These are phyloP conservation scores for Phytophthora pisi DNA, from an alignment of 352 stramenopile species.

Conservation along the genomic window DNA sequence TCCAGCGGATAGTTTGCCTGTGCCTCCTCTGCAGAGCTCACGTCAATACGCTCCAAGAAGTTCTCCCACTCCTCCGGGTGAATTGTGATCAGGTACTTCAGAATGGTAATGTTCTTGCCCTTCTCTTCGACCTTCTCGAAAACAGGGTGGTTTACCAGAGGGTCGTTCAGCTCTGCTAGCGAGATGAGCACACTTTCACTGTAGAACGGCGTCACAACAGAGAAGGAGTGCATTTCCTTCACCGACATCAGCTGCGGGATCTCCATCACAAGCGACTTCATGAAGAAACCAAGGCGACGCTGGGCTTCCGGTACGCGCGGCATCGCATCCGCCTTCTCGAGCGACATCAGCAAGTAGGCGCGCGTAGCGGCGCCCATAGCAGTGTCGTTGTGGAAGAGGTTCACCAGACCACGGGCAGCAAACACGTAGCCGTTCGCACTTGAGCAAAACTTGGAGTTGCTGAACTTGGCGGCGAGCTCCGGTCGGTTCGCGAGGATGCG, in stretches of 20 bases:
- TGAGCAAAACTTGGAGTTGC: slow-evolving; percentile 78
- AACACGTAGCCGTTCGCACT: slow-evolving; percentile 80
- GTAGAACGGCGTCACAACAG: slow-evolving; percentile 82
- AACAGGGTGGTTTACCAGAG: slow-evolving; percentile 71
- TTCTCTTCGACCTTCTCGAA: slow-evolving; percentile 78
- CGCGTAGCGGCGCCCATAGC: slow-evolving; percentile 81
- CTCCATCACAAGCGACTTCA: slow-evolving; percentile 82
- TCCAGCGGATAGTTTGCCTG: slow-evolving; percentile 68
- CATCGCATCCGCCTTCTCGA: slow-evolving; percentile 76
- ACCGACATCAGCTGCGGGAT: slow-evolving; percentile 74
- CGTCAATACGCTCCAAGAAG: slow-evolving; percentile 77
- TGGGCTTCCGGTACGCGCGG: slow-evolving; percentile 71
- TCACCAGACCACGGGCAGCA: slow-evolving; percentile 74
- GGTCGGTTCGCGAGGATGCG: slow-evolving; percentile 59
- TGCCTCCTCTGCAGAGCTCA: slow-evolving; percentile 66
- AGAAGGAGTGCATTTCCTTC: slow-evolving; percentile 86
- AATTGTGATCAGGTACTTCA: slow-evolving; percentile 83
- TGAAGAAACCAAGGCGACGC: slow-evolving; percentile 80
- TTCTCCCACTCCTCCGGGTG: slow-evolving; percentile 83
- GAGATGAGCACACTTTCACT: slow-evolving; percentile 74
- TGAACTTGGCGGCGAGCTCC: slow-evolving; percentile 67
- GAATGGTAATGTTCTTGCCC: slow-evolving; percentile 82
- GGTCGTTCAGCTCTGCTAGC: slow-evolving; percentile 66
- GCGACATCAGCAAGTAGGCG: slow-evolving; percentile 70
- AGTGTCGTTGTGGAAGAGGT: slow-evolving; percentile 76